Evolutionary conservation across 345 rosid species (phyloP).

Genomic region (Syzygium jambos): DNA sequence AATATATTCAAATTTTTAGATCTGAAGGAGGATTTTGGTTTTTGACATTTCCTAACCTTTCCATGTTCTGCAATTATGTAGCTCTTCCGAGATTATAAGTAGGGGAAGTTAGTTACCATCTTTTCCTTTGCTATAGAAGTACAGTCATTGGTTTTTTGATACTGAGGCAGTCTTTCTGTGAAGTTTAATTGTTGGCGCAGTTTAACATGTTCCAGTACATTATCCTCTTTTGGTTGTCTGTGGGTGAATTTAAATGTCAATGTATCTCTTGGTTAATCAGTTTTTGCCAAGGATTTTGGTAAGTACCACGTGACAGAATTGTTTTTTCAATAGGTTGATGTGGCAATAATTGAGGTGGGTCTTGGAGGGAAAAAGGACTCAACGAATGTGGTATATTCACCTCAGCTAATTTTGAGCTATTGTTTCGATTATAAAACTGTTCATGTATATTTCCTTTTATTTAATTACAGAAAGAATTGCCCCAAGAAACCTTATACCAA

Average conservation of each 20-base stretch:
- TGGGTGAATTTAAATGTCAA: background rate
- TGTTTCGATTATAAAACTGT: background rate
- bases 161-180: background rate
- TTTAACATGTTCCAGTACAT: background rate
- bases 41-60: background rate
- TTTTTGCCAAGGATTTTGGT: background rate
- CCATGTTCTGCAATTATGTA: background rate
- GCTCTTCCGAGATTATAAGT: background rate
- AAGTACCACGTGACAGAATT: background rate
- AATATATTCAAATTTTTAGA: background rate
- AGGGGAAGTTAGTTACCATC: background rate
- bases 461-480: background rate
- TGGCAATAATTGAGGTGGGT: conserved; percentile 85
- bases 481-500: background rate
- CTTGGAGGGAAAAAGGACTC: conserved; percentile 71
- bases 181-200: background rate
- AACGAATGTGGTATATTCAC: conserved; percentile 61
- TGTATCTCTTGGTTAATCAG: background rate
- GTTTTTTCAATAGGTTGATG: conserved; percentile 51
- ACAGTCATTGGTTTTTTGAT: background rate
- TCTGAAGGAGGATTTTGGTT: background rate
- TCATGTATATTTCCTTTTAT: background rate
- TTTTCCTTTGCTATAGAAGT: background rate
- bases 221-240: background rate
- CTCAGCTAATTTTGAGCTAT: background rate